Percentiles rank a stretch among this genome's conserved stretches.
These are phyloP conservation scores for Botrytis squamosa DNA, from an alignment of 2,329 filamentous ascomycete species.

Conservation along the genomic window DNA sequence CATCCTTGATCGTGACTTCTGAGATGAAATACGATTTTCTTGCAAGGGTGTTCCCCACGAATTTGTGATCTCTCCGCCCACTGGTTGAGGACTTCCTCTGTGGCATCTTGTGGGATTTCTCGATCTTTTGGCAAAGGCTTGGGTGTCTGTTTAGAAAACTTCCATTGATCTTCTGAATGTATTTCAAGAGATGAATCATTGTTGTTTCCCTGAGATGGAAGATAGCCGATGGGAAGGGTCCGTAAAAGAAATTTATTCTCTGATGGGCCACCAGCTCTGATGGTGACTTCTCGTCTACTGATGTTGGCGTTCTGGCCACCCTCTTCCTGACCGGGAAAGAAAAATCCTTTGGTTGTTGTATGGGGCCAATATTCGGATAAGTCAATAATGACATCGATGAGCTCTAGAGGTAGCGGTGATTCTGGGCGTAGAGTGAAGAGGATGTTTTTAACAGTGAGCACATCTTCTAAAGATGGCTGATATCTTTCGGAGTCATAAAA, in stretches of 20 bases:
- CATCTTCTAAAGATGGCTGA: slow-evolving; percentile 48
- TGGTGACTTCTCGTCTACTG: slow-evolving; percentile 11
- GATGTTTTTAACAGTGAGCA: slow-evolving; percentile 49
- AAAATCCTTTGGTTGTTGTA: slow-evolving; percentile 35
- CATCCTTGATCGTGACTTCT: slow-evolving; percentile 59
- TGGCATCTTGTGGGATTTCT: slow-evolving; percentile 24
- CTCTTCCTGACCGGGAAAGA: background rate
- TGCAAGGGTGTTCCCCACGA: slow-evolving; percentile 48
- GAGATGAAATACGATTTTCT: slow-evolving; percentile 61
- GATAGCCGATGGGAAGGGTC: slow-evolving; percentile 35
- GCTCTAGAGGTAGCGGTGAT: slow-evolving; percentile 51
- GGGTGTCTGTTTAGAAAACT: slow-evolving; percentile 22
- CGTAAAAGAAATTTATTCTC: slow-evolving; percentile 45
- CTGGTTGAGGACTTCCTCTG: slow-evolving; percentile 26
- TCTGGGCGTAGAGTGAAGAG: slow-evolving; percentile 42
- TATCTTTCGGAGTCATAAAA: slow-evolving; percentile 24
- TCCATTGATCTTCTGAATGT: background rate
- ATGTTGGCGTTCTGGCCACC: slow-evolving; percentile 23
- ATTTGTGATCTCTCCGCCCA: slow-evolving; percentile 27
- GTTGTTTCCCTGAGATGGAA: background rate
- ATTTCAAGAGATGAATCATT: slow-evolving; percentile 21
- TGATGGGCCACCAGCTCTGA: slow-evolving; percentile 21
- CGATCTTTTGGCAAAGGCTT: slow-evolving; percentile 24
- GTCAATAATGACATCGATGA: slow-evolving; percentile 58
- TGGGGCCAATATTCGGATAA: slow-evolving; percentile 63